A percentile compares a stretch with the other conserved stretches of the same genome.
Evolutionary conservation across 1,139 yeast genomes (phyloP).

Genomic region (Candida glucosophila): DNA sequence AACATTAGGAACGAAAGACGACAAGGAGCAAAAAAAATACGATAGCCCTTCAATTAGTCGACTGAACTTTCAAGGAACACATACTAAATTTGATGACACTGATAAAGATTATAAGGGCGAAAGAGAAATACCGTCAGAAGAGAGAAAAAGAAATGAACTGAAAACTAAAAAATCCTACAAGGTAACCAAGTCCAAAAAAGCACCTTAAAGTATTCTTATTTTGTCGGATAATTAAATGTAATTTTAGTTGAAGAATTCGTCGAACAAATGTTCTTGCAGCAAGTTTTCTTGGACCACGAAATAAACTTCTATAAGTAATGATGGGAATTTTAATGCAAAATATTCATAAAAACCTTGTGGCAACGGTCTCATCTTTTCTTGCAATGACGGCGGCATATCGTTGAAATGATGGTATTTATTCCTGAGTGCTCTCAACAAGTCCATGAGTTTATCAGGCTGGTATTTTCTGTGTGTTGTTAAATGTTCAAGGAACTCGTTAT

Average conservation of each 20-base stretch:
- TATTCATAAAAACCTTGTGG: conserved; percentile 80
- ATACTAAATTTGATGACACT: conserved; percentile 37
- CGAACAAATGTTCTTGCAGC: conserved; percentile 52
- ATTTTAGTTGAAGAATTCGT: conserved; percentile 25
- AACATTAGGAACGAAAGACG: no score
- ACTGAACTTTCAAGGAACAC: conserved; percentile 50
- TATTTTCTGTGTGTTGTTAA: conserved; percentile 88
- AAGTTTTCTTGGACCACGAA: conserved; percentile 51
- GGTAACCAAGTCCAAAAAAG: conserved; percentile 15
- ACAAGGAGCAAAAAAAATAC: conserved; percentile 11
- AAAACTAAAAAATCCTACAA: conserved; percentile 9
- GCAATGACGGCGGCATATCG: conserved; percentile 65
- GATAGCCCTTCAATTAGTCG: conserved; percentile 58
- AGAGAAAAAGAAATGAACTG: conserved; percentile 8
- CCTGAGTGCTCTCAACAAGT: conserved; percentile 77
- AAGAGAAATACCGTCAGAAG: neutral
- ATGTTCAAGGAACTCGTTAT: conserved; percentile 63
- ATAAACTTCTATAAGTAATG: conserved; percentile 68
- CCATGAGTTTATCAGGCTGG: conserved; percentile 69
- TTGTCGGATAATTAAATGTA: neutral
- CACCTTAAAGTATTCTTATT: conserved; percentile 5
- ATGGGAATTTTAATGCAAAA: conserved; percentile 70
- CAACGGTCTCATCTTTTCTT: conserved; percentile 60
- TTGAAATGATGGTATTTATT: conserved; percentile 91
- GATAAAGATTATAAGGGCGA: conserved; percentile 1